Percentiles rank a stretch among this genome's conserved stretches.
These are phyloP conservation scores for Alternaria infectoria DNA, from an alignment of 2,329 filamentous ascomycete genomes.

Conservation along the genomic window DNA sequence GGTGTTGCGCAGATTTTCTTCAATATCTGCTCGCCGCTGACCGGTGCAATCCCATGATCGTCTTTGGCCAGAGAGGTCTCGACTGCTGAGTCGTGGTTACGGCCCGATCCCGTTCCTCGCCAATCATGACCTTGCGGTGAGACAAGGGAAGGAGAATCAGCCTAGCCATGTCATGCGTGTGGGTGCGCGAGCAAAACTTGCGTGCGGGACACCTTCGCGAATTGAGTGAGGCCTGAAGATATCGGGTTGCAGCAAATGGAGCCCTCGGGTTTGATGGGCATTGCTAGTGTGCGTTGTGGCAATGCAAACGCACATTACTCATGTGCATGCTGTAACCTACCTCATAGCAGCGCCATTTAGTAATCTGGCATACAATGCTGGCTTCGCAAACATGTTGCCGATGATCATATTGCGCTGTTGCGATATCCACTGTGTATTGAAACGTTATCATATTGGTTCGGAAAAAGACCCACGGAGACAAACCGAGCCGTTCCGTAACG, in stretches of 20 bases:
- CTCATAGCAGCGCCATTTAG: not conserved
- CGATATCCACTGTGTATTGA: not conserved
- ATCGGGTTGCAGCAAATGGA: not conserved
- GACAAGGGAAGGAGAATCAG: not conserved
- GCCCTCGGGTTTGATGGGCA: not conserved
- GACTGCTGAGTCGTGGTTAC: not conserved
- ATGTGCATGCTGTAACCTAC: not conserved
- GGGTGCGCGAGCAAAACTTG: not conserved
- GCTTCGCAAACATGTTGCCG: not conserved
- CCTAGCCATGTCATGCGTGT: not conserved
- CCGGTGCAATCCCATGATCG: not conserved
- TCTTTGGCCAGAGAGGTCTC: not conserved
- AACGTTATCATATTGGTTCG: not conserved
- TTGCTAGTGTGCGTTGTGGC: not conserved
- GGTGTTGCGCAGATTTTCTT: not conserved
- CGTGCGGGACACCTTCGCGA: not conserved
- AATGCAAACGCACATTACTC: not conserved
- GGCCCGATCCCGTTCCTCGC: not conserved
- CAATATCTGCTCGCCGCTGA: not conserved
- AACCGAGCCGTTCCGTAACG: not conserved
- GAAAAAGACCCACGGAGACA: not conserved
- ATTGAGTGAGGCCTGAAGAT: not conserved
- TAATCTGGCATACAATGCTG: not conserved
- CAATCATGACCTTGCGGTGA: not conserved
- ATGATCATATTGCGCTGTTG: not conserved